These are phyloP conservation scores for Aphanomyces cochlioides DNA, from an alignment of 352 stramenopile species.

Conservation along the genomic window DNA sequence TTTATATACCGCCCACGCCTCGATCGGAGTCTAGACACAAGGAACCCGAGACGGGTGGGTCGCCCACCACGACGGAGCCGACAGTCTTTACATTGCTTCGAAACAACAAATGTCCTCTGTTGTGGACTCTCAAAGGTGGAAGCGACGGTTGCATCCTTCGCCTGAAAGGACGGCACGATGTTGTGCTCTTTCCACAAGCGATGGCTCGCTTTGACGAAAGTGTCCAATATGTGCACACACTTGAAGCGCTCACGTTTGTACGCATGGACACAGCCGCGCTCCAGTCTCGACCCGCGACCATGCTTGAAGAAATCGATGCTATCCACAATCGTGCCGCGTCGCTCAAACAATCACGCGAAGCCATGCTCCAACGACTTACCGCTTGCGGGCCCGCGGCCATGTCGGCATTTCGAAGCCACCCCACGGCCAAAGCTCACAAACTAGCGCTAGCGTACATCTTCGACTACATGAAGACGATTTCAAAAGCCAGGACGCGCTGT, in stretches of 20 bases:
- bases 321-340: neutral
- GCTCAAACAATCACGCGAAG: neutral
- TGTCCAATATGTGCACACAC: neutral
- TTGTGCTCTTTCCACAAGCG: constrained; percentile 25
- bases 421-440: constrained; percentile 21
- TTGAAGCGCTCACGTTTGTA: constrained; percentile 20
- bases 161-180: constrained; percentile 5
- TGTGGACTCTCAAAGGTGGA: constrained; percentile 24
- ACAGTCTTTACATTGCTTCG: constrained; percentile 13
- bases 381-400: neutral
- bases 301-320: constrained; percentile 9
- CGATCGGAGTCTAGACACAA: no score
- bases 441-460: constrained; percentile 20
- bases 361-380: neutral
- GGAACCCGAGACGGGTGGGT: neutral
- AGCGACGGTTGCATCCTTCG: constrained; percentile 11
- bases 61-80: neutral
- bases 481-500: neutral
- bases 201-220: constrained; percentile 7
- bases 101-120: constrained; percentile 7
- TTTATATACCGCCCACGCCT: neutral
- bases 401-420: neutral
- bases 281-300: neutral
- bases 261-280: constrained; percentile 2
- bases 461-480: constrained; percentile 6